These are phyloP conservation scores for Teratosphaeria destructans DNA, from an alignment of 2,329 filamentous ascomycete species.

Conservation along the genomic window DNA sequence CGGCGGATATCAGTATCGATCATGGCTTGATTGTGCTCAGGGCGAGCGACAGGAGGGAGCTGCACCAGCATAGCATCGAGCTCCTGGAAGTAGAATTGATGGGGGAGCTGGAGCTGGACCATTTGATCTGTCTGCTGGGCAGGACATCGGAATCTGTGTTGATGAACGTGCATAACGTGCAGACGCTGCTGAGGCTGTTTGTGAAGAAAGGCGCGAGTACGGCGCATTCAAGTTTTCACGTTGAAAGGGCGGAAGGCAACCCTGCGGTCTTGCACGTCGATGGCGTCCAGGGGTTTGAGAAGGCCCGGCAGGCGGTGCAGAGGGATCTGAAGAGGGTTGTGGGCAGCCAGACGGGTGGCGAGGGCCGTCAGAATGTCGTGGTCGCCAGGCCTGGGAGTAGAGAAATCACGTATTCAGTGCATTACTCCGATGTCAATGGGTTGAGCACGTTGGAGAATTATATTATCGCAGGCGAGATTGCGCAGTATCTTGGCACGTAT, in stretches of 20 bases:
- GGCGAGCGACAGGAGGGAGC: slow-evolving; percentile 16
- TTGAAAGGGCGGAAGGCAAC: slow-evolving; percentile 20
- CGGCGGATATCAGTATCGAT: slow-evolving; percentile 11
- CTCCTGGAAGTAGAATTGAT: slow-evolving; percentile 19
- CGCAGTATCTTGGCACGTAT: slow-evolving; percentile 20
- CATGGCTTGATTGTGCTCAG: slow-evolving; percentile 22
- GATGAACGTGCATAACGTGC: slow-evolving; percentile 16
- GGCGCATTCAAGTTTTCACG: slow-evolving; percentile 21
- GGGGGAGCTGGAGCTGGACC: slow-evolving; percentile 23
- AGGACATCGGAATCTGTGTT: slow-evolving; percentile 19
- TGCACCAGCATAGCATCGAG: slow-evolving; percentile 14
- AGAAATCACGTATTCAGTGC: slow-evolving; percentile 20
- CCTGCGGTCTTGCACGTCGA: slow-evolving; percentile 19
- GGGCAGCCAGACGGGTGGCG: slow-evolving; percentile 12
- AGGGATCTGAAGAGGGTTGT: slow-evolving; percentile 21
- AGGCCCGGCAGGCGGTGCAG: slow-evolving; percentile 24
- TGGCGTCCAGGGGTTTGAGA: slow-evolving; percentile 18
- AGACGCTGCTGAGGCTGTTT: slow-evolving; percentile 21
- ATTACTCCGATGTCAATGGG: slow-evolving; percentile 27
- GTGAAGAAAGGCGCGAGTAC: slow-evolving; percentile 16
- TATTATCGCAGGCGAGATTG: slow-evolving; percentile 26
- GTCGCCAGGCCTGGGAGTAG: background rate
- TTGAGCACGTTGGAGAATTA: slow-evolving; percentile 27
- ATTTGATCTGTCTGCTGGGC: slow-evolving; percentile 22
- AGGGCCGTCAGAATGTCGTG: slow-evolving; percentile 1